Conservation (phyloP, 305 asterid genomes). For the Striga hermonthica region DNA sequence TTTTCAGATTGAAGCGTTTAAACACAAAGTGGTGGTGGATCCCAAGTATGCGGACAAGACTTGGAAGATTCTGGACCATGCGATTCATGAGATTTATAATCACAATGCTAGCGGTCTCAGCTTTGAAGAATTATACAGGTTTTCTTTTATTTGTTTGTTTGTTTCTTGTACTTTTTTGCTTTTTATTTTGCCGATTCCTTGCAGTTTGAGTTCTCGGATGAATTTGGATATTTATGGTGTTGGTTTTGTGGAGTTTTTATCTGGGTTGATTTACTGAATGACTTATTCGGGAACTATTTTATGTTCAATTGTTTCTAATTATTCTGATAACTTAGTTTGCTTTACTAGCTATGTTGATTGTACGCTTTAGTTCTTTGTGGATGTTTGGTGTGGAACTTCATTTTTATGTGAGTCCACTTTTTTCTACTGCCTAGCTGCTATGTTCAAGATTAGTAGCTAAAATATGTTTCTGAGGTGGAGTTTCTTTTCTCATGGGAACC, state of each 20-base stretch:
- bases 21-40: slow-evolving; percentile 85
- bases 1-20: slow-evolving; percentile 81
- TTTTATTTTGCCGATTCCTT: background rate
- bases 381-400: background rate
- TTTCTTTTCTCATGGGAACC: background rate
- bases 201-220: background rate
- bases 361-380: background rate
- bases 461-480: background rate
- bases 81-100: slow-evolving; percentile 72
- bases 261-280: slow-evolving; percentile 9
- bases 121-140: slow-evolving; percentile 90
- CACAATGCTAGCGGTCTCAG: slow-evolving; percentile 91
- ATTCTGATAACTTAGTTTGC: slow-evolving; percentile 1
- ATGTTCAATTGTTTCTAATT: background rate
- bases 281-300: slow-evolving; percentile 10
- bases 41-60: slow-evolving; percentile 86
- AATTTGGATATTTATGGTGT: background rate
- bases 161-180: no score
- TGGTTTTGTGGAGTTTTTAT: background rate
- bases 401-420: background rate
- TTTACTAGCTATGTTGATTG: slow-evolving; percentile 3
- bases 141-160: background rate
- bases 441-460: background rate
- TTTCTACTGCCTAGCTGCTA: background rate
- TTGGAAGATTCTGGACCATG: slow-evolving; percentile 77